Conservation (phyloP, 1,284 basidiomycete genomes). For the Cutaneotrichosporon cavernicola region DNA sequence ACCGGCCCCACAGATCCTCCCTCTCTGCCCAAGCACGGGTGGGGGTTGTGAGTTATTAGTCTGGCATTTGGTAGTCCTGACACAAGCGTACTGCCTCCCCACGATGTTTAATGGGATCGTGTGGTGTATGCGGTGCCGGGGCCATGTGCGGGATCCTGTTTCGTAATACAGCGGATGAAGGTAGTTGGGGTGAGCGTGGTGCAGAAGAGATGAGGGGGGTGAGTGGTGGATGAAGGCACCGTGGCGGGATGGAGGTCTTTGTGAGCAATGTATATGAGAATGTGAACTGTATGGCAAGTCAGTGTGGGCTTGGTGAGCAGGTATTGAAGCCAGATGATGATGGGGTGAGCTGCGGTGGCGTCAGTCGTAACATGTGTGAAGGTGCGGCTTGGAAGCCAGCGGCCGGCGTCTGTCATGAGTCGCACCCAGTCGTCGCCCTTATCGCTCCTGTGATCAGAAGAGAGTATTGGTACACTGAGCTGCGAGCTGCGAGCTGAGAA, state of each 20-base stretch:
- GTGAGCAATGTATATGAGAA: no score
- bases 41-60: background rate
- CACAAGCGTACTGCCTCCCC: slow-evolving; percentile 5
- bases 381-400: no score
- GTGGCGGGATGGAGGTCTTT: no score
- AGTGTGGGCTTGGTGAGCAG: background rate
- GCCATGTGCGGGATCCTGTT: background rate
- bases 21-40: background rate
- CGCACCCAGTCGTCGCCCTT: background rate
- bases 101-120: slow-evolving; percentile 4
- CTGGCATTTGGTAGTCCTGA: background rate
- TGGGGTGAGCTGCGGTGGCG: no score
- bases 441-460: background rate
- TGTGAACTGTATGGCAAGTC: no score
- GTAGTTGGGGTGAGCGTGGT: background rate
- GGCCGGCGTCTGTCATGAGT: no score
- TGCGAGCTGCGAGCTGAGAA: background rate
- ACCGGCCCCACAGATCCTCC: background rate
- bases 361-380: no score
- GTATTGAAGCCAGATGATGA: background rate
- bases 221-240: background rate
- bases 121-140: slow-evolving; percentile 6
- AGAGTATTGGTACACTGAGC: background rate
- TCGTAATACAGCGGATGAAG: background rate
- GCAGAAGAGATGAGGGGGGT: no score